These are phyloP conservation scores for Rubus parviflorus DNA, from an alignment of 306 rosid species.

Conservation along the genomic window DNA sequence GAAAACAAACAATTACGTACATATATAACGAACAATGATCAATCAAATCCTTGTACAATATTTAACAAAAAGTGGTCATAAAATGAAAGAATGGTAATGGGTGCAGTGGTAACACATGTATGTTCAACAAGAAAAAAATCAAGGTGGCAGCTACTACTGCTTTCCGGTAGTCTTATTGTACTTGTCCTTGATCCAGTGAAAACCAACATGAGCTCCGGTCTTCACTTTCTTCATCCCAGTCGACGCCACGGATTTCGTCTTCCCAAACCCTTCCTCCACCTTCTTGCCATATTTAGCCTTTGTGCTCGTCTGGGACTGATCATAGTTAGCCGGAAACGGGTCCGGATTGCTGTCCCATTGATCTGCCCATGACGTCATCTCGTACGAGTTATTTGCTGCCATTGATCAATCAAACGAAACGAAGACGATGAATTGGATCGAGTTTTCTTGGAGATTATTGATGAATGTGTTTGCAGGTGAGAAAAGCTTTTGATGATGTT, in stretches of 20 bases:
- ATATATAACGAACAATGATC: not conserved
- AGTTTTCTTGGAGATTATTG: not conserved
- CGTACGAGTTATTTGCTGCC: constrained; percentile 21
- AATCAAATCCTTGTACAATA: not conserved
- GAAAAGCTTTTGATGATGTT: not conserved
- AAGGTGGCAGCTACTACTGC: not conserved
- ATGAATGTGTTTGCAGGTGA: not conserved
- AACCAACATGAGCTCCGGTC: constrained; percentile 25
- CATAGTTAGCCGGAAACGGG: not conserved
- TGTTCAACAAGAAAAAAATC: not conserved
- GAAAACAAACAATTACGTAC: not conserved
- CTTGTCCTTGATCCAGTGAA: constrained; percentile 41
- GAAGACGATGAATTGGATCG: not conserved
- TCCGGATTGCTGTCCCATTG: constrained; percentile 23
- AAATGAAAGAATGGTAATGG: constrained; percentile 11
- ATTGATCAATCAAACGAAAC: not conserved
- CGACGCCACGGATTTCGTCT: constrained; percentile 34
- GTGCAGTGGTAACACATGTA: not conserved
- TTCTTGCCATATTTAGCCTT: constrained; percentile 20
- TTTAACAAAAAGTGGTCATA: not conserved
- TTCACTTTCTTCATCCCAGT: constrained; percentile 36
- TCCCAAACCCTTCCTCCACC: constrained; percentile 26
- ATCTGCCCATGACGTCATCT: constrained; percentile 26
- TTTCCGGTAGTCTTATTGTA: constrained; percentile 34
- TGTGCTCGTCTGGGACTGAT: not conserved